These are phyloP conservation scores for Sphagnum tenellum DNA, from an alignment of 225 moss, liverwort and hornwort species.

Conservation along the genomic window DNA sequence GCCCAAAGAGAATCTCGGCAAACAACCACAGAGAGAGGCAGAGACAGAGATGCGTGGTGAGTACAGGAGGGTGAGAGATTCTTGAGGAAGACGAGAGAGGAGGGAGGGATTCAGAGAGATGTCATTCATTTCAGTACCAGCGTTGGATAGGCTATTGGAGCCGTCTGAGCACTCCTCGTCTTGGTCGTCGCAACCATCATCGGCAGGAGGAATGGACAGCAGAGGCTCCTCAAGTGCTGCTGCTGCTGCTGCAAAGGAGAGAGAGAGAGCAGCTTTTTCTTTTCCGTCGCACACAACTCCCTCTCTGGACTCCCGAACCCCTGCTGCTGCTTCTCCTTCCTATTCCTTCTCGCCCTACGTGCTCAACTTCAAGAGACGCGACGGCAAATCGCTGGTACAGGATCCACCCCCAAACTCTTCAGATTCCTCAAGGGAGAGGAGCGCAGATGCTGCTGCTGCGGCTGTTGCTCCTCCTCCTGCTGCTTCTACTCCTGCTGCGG, in stretches of 20 bases:
- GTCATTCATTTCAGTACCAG: slow-evolving; percentile 83
- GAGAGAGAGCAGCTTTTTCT: slow-evolving; percentile 32
- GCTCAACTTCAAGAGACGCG: slow-evolving; percentile 73
- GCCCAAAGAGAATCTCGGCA: too few species aligned
- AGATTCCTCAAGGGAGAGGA: neutral
- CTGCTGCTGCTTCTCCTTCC: slow-evolving; percentile 41
- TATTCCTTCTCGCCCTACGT: slow-evolving; percentile 80
- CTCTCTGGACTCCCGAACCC: slow-evolving; percentile 20
- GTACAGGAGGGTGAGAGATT: too few species aligned
- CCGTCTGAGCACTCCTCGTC: slow-evolving; percentile 42
- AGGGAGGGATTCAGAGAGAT: slow-evolving; percentile 16
- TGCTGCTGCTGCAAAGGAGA: slow-evolving; percentile 6
- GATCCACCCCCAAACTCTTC: neutral
- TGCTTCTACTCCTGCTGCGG: neutral
- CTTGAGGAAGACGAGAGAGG: too few species aligned
- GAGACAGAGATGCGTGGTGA: too few species aligned
- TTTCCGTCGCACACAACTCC: slow-evolving; percentile 48
- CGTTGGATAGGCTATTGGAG: slow-evolving; percentile 89
- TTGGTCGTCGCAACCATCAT: slow-evolving; percentile 12
- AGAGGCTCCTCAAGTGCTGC: too few species aligned
- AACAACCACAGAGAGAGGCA: too few species aligned
- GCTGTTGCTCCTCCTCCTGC: neutral
- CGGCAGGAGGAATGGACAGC: slow-evolving; percentile 16
- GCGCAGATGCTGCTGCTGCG: neutral
- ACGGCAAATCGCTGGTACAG: slow-evolving; percentile 13